A percentile compares a stretch with the other conserved stretches of the same genome.
Conservation (phyloP, 2,329 filamentous ascomycete genomes). For the Neofusicoccum cordaticola region DNA sequence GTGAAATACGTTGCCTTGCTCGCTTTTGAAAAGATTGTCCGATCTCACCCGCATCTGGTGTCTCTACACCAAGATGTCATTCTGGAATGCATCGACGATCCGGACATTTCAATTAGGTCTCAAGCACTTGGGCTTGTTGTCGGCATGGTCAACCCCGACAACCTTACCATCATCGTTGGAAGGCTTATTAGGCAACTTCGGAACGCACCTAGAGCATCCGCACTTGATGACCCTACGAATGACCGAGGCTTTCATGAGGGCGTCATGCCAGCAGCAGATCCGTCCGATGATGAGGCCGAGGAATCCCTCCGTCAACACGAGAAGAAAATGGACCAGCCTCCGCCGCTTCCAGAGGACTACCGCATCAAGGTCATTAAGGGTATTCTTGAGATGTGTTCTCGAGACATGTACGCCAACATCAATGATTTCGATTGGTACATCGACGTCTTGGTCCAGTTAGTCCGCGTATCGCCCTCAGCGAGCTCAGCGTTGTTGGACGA, state of each 20-base stretch:
- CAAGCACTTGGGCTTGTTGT: slow-evolving; percentile 88
- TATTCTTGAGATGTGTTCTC: slow-evolving; percentile 85
- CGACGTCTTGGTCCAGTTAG: slow-evolving; percentile 79
- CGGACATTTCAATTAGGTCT: slow-evolving; percentile 92
- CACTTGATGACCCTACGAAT: slow-evolving; percentile 44
- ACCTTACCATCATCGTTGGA: slow-evolving; percentile 78
- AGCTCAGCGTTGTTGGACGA: slow-evolving; percentile 7
- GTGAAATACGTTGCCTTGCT: slow-evolving; percentile 97
- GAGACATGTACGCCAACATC: slow-evolving; percentile 81
- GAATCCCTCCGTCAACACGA: slow-evolving; percentile 53
- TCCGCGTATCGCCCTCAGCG: slow-evolving; percentile 62
- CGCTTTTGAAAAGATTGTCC: slow-evolving; percentile 91
- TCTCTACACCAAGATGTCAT: slow-evolving; percentile 94
- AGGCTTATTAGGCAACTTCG: slow-evolving; percentile 80
- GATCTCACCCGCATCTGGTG: slow-evolving; percentile 83
- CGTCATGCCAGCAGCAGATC: slow-evolving; percentile 51
- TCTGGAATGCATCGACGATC: slow-evolving; percentile 90
- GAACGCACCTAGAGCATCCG: slow-evolving; percentile 60
- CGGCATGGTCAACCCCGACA: slow-evolving; percentile 89
- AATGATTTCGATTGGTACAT: slow-evolving; percentile 98
- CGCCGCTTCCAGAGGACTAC: slow-evolving; percentile 81
- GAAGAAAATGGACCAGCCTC: slow-evolving; percentile 47
- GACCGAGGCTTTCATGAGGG: slow-evolving; percentile 45
- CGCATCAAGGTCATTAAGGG: slow-evolving; percentile 75
- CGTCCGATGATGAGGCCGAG: slow-evolving; percentile 57